A percentile compares a stretch with the other conserved stretches of the same genome.
phyloP scores from a whole-genome alignment of 306 rosid genomes.

The Lathyrus aphaca region DNA sequence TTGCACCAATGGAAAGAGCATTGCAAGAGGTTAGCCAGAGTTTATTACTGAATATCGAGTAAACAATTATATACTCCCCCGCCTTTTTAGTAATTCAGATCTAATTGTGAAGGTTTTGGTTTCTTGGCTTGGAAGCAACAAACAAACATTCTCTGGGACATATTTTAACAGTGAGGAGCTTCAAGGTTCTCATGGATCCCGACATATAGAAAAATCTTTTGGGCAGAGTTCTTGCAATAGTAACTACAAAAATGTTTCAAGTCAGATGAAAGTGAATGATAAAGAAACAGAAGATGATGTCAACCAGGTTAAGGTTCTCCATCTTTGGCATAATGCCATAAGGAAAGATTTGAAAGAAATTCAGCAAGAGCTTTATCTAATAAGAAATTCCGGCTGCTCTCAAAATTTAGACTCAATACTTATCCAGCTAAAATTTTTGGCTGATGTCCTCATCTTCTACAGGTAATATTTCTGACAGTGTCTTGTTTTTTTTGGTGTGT shows the following conservation, averaged over 20 bases:
- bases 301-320: constrained; percentile 69
- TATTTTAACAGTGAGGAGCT: constrained; percentile 42
- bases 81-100: constrained; percentile 41
- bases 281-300: constrained; percentile 50
- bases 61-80: constrained; percentile 21
- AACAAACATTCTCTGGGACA: constrained; percentile 33
- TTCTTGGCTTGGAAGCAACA: constrained; percentile 65
- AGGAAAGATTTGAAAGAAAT: constrained; percentile 64
- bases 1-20: constrained; percentile 68
- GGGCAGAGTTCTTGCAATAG: constrained; percentile 46
- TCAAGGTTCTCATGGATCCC: constrained; percentile 46
- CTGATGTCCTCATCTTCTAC: constrained; percentile 73
- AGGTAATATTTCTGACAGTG: constrained; percentile 50
- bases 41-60: constrained; percentile 30
- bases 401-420: constrained; percentile 65
- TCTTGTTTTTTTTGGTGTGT: neutral
- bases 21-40: constrained; percentile 71
- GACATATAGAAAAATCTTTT: constrained; percentile 42
- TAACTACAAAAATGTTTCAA: constrained; percentile 46
- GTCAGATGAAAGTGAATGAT: constrained; percentile 31
- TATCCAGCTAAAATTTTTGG: constrained; percentile 70
- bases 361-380: constrained; percentile 60
- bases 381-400: constrained; percentile 49
- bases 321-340: constrained; percentile 77
- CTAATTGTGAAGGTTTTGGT: constrained; percentile 66